Conservation (phyloP, 305 asterid genomes). For the Rubia peregrina region DNA sequence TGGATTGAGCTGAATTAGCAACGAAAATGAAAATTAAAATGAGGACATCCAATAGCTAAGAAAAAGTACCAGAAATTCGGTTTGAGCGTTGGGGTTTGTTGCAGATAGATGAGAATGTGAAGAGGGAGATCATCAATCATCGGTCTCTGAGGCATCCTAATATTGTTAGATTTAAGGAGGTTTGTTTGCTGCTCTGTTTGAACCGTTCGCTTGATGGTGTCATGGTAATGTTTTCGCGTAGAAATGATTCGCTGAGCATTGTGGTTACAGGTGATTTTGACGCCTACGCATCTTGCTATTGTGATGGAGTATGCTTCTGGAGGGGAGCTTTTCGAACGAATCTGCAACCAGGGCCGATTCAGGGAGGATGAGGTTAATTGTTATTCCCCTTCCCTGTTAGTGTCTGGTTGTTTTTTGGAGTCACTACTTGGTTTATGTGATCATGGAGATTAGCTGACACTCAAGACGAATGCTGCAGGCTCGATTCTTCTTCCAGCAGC, state of each 20-base stretch:
- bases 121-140: constrained; percentile 77
- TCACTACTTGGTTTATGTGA: not conserved
- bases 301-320: constrained; percentile 97
- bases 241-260: constrained; percentile 12
- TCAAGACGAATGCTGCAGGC: constrained; percentile 16
- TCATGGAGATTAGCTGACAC: constrained; percentile 11
- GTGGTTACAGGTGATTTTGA: constrained; percentile 59
- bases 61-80: too few relatives aligned
- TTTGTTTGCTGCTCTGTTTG: constrained; percentile 20
- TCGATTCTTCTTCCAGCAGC: constrained; percentile 32
- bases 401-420: not conserved
- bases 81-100: constrained; percentile 4
- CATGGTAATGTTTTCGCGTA: constrained; percentile 2
- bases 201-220: not conserved
- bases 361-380: constrained; percentile 82
- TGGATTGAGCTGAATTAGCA: not conserved
- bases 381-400: not conserved
- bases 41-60: too few relatives aligned
- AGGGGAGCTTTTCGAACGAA: constrained; percentile 83
- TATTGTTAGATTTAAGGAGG: constrained; percentile 77
- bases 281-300: constrained; percentile 90
- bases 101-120: constrained; percentile 87
- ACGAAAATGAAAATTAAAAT: not conserved
- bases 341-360: constrained; percentile 81
- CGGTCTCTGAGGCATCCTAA: constrained; percentile 79